phyloP scores from a whole-genome alignment of 2,329 filamentous ascomycete species.

The Phoma sp. region DNA sequence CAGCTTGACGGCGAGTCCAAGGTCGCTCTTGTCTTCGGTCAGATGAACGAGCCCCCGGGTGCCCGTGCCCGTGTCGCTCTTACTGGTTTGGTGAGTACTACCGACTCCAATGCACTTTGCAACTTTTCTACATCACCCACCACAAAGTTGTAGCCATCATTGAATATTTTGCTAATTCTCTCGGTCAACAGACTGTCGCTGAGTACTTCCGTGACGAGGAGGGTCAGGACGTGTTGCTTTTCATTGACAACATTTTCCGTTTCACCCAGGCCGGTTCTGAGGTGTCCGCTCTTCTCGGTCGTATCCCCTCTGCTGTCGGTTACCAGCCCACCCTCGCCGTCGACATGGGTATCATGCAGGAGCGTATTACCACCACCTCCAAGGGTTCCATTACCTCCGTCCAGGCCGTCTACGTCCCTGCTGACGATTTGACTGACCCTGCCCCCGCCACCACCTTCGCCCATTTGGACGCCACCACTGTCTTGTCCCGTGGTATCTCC shows the following conservation, averaged over 20 bases:
- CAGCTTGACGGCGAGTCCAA: constrained; percentile 99
- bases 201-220: constrained; percentile 83
- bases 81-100: constrained; percentile 80
- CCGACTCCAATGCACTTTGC: too few relatives aligned
- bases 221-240: constrained; percentile 97
- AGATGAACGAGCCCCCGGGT: constrained; percentile 99
- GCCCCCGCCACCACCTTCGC: constrained; percentile 99
- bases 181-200: too few relatives aligned
- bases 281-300: constrained; percentile 98
- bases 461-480: constrained; percentile 99
- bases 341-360: constrained; percentile 72
- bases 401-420: constrained; percentile 99
- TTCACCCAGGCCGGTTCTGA: constrained; percentile 99
- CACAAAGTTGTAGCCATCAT: too few relatives aligned
- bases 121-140: too few relatives aligned
- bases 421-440: constrained; percentile 99
- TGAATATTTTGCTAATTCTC: too few relatives aligned
- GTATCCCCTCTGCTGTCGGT: constrained; percentile 99
- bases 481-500: constrained; percentile 99
- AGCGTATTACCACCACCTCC: constrained; percentile 99
- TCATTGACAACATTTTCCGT: constrained; percentile 99
- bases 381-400: constrained; percentile 99
- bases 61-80: constrained; percentile 99
- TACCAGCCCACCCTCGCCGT: constrained; percentile 67
- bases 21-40: constrained; percentile 98